Base-by-base conservation (phyloP, 2,329 filamentous ascomycete species). In the Dactylellina parvicollis region DNA sequence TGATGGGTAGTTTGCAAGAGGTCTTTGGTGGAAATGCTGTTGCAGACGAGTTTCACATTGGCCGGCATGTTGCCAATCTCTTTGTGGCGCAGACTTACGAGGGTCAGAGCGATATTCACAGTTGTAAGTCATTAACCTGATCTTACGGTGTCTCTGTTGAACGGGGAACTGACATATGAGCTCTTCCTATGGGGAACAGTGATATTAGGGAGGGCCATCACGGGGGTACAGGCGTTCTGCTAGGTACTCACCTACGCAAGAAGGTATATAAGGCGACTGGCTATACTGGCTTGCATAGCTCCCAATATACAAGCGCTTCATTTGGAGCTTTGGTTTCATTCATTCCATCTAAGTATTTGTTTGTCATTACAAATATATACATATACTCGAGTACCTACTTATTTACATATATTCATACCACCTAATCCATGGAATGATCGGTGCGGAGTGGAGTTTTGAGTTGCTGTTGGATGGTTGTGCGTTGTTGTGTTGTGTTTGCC, bases 41-140 rank as follows among this genome's bases (percentile, higher is more conserved):
- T 54, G 96, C 92, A 79, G 95, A 99, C 78, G 95, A 99, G 83
- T 99, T 98, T 79, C 88, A 89, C 75, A 97, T 99, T 79, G 95
- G 92, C 14, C 88, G 95, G 75, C 95, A 98, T 83, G 95, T 97
- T 70, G 90, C 94, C 65, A 99, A 99, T 81, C 81, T 99, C 75
- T 99, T 96, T 81, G 95, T 99, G 59, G 96, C 94, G 61, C 94
- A 98, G 83, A 98, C 94, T 1, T 99, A 99, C 78, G 95, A 99
- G 83, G 95, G 95, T 20, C 95, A 98, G 82, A 97, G 93, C 79
- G 95, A 98, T 82, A 98, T 98, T 80, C 95, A 98, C 81, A 88
- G 92, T 18, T 47, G 69, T 94, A 83, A 86, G 90, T 87, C n/a
- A n/a, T n/a, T n/a, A n/a, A n/a, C n/a, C n/a, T 14, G 1, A 8